Conservation (phyloP, 257 asterid genomes). For the Hygrophila difformis region DNA sequence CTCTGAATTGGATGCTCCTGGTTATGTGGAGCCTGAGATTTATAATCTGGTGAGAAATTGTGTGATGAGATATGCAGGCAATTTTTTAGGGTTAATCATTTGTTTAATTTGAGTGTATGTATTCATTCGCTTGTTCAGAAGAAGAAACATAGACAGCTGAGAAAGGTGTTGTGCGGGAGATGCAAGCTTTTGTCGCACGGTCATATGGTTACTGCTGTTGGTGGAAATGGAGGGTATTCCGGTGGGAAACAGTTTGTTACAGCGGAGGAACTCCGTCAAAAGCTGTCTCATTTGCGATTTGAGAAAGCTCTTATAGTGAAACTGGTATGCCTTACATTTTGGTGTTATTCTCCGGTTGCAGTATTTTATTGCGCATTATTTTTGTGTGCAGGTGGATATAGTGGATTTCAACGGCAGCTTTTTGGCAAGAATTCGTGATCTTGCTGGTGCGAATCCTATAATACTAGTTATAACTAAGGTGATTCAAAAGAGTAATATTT, state of each 20-base stretch:
- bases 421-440: slow-evolving; percentile 77
- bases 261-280: slow-evolving; percentile 93
- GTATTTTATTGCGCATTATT: slow-evolving; percentile 5
- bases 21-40: slow-evolving; percentile 37
- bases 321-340: slow-evolving; percentile 38
- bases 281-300: slow-evolving; percentile 72
- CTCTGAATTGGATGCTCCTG: slow-evolving; percentile 67
- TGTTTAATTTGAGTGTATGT: slow-evolving; percentile 13
- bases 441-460: slow-evolving; percentile 93
- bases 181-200: slow-evolving; percentile 93
- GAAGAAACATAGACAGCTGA: slow-evolving; percentile 82
- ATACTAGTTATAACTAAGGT: slow-evolving; percentile 92
- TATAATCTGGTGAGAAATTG: slow-evolving; percentile 31
- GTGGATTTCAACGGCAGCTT: slow-evolving; percentile 97
- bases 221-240: slow-evolving; percentile 95
- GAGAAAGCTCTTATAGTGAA: slow-evolving; percentile 84
- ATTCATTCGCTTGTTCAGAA: slow-evolving; percentile 42
- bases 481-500: background rate
- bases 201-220: slow-evolving; percentile 97
- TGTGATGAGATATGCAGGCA: background rate
- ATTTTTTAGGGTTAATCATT: slow-evolving; percentile 7
- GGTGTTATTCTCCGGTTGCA: background rate
- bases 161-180: slow-evolving; percentile 80
- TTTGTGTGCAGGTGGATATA: slow-evolving; percentile 69
- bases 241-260: slow-evolving; percentile 96